Percentiles rank a stretch among this genome's conserved stretches.
Conservation (phyloP, 768 basidiomycete genomes). For the Fistulinella prunicolor region DNA sequence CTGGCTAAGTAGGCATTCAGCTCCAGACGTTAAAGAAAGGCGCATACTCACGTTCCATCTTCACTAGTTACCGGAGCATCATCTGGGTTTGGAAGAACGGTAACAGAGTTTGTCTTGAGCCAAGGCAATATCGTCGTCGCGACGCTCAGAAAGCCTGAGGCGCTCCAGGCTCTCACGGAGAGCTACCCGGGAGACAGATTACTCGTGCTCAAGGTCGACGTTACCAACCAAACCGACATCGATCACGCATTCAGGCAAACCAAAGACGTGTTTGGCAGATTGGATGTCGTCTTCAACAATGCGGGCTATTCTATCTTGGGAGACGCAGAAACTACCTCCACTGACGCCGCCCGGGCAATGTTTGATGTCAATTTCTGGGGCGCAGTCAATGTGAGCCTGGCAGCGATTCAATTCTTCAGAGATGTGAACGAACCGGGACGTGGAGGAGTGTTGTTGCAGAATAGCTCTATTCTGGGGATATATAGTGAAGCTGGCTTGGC, state of each 20-base stretch:
- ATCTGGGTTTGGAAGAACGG: conserved; percentile 36
- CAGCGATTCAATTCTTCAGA: conserved; percentile 32
- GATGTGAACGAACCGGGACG: conserved; percentile 32
- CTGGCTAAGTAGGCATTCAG: conserved; percentile 5
- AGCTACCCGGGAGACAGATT: conserved; percentile 1
- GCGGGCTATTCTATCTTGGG: conserved; percentile 14
- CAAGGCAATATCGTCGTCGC: conserved; percentile 40
- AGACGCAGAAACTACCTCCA: conserved; percentile 23
- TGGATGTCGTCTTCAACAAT: conserved; percentile 17
- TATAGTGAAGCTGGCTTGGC: conserved; percentile 7
- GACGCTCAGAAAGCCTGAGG: conserved; percentile 39
- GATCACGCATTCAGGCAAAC: background rate
- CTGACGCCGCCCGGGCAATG: conserved; percentile 16
- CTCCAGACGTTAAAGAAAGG: background rate
- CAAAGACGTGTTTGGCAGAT: conserved; percentile 1
- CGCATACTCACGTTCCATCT: background rate
- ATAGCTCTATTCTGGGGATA: conserved; percentile 32
- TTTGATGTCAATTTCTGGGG: conserved; percentile 32
- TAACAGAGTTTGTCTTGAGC: conserved; percentile 31
- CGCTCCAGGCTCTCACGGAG: conserved; percentile 1
- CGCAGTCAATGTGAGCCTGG: conserved; percentile 24
- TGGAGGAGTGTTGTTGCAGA: conserved; percentile 37
- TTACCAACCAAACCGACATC: conserved; percentile 5
- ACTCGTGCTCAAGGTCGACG: conserved; percentile 4
- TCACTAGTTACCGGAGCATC: conserved; percentile 39